Percentiles rank a stretch among this genome's conserved stretches.
phyloP scores from a whole-genome alignment of 345 rosid genomes.

The Linum lewisii region DNA sequence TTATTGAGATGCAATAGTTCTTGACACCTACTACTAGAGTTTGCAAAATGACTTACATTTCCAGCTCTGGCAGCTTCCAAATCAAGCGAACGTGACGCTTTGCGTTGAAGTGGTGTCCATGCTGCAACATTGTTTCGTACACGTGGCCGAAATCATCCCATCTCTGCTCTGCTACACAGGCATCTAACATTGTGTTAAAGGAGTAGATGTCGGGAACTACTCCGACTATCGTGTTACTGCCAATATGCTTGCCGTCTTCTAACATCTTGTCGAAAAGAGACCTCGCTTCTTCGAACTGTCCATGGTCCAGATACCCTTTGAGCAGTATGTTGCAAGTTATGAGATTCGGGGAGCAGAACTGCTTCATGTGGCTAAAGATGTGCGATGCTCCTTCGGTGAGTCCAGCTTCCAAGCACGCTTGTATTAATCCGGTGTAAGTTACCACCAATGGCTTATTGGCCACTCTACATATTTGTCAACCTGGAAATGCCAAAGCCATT shows the following conservation, averaged over 20 bases:
- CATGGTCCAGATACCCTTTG: conserved; percentile 61
- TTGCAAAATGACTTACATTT: conserved; percentile 38
- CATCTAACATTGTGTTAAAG: conserved; percentile 72
- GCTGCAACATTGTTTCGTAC: conserved; percentile 54
- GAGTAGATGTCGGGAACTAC: conserved; percentile 65
- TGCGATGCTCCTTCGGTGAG: conserved; percentile 41
- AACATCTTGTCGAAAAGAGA: conserved; percentile 53
- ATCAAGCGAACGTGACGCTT: conserved; percentile 79
- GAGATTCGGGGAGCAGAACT: conserved; percentile 77
- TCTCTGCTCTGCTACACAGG: conserved; percentile 40
- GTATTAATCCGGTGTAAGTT: conserved; percentile 81
- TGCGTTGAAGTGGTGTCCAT: conserved; percentile 62
- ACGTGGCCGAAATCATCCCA: conserved; percentile 69
- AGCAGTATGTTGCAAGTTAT: conserved; percentile 78
- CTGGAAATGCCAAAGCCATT: conserved; percentile 27
- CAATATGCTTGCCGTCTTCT: conserved; percentile 37
- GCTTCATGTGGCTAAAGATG: conserved; percentile 63
- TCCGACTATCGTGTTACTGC: conserved; percentile 27
- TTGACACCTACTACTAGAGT: too few relatives aligned
- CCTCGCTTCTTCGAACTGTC: conserved; percentile 65
- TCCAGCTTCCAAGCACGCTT: conserved; percentile 77
- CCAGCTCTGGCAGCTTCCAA: conserved; percentile 72
- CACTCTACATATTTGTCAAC: conserved; percentile 73
- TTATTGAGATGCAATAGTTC: too few relatives aligned
- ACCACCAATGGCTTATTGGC: conserved; percentile 89